These are phyloP conservation scores for Cyberlindnera amylophila DNA, from an alignment of 805 yeast genomes.

Conservation along the genomic window DNA sequence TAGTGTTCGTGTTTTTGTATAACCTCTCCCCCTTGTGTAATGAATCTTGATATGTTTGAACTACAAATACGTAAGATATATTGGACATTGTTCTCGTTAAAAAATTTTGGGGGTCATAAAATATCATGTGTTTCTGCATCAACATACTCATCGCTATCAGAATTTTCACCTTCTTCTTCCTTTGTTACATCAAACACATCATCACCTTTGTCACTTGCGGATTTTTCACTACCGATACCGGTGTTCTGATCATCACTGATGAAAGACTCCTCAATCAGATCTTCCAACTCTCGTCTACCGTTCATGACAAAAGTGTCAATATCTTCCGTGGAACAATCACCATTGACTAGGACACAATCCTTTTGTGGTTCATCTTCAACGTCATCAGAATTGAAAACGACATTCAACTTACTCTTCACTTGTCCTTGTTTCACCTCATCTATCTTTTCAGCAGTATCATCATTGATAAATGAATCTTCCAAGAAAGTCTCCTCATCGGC, in stretches of 20 bases:
- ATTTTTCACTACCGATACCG: not conserved
- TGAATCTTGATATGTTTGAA: no score
- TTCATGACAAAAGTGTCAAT: not conserved
- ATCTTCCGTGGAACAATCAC: conserved; percentile 5
- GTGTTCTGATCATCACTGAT: not conserved
- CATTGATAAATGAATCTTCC: conserved; percentile 26
- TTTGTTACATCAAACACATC: not conserved
- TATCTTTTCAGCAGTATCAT: conserved; percentile 5
- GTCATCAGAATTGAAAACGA: conserved; percentile 2
- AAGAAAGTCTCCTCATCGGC: conserved; percentile 22
- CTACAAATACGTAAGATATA: no score
- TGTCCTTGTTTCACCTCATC: conserved; percentile 6
- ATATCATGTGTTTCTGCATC: conserved; percentile 8
- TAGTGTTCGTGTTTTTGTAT: conserved; percentile 19
- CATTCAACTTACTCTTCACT: conserved; percentile 11
- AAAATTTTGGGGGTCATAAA: conserved; percentile 1
- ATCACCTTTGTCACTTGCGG: not conserved
- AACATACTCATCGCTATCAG: conserved; percentile 5
- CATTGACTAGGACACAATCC: conserved; percentile 3
- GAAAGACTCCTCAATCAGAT: not conserved
- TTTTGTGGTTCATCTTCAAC: not conserved
- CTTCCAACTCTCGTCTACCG: conserved; percentile 1
- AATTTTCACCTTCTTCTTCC: not conserved
- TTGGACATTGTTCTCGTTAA: conserved; percentile 1
- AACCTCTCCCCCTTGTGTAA: no score